A percentile compares a stretch with the other conserved stretches of the same genome.
Evolutionary conservation across 495 filamentous ascomycete genomes (phyloP).

Genomic region (Choiromyces venosus): DNA sequence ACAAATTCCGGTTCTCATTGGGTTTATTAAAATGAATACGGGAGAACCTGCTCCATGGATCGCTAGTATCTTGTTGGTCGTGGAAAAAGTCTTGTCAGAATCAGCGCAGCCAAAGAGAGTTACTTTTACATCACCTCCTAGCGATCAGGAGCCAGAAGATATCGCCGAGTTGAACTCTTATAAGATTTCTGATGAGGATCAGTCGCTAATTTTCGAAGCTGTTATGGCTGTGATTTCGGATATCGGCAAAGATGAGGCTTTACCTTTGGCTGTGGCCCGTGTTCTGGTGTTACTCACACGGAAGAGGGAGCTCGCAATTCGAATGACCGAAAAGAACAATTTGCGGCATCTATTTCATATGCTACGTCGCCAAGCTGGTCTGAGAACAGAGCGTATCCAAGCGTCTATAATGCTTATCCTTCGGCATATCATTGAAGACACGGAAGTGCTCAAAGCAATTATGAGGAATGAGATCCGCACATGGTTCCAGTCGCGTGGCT

Average conservation of each 20-base stretch:
- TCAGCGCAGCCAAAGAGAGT: conserved; percentile 74
- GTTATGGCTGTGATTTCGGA: conserved; percentile 76
- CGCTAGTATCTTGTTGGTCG: conserved; percentile 77
- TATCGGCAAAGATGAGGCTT: conserved; percentile 67
- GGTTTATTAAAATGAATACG: conserved; percentile 71
- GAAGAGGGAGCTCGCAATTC: conserved; percentile 63
- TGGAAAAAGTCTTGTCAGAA: conserved; percentile 83
- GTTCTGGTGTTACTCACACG: conserved; percentile 88
- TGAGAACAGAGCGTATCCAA: conserved; percentile 67
- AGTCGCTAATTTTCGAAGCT: conserved; percentile 63
- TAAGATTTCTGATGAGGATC: conserved; percentile 55
- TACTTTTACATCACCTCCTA: conserved; percentile 61
- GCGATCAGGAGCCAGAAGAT: conserved; percentile 53
- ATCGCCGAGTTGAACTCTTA: conserved; percentile 48
- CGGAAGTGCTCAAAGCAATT: conserved; percentile 79
- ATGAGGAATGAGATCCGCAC: conserved; percentile 86
- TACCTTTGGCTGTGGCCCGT: conserved; percentile 76
- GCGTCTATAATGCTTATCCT: conserved; percentile 80
- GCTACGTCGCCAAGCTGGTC: conserved; percentile 80
- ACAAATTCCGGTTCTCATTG: conserved; percentile 67
- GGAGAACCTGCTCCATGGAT: conserved; percentile 87
- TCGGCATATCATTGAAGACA: conserved; percentile 90
- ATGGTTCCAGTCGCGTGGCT: conserved; percentile 54
- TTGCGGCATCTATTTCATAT: conserved; percentile 87
- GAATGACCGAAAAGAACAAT: conserved; percentile 78